These are phyloP conservation scores for Triticum monococcum DNA, from an alignment of 176 grass and related monocot genomes.

Conservation along the genomic window DNA sequence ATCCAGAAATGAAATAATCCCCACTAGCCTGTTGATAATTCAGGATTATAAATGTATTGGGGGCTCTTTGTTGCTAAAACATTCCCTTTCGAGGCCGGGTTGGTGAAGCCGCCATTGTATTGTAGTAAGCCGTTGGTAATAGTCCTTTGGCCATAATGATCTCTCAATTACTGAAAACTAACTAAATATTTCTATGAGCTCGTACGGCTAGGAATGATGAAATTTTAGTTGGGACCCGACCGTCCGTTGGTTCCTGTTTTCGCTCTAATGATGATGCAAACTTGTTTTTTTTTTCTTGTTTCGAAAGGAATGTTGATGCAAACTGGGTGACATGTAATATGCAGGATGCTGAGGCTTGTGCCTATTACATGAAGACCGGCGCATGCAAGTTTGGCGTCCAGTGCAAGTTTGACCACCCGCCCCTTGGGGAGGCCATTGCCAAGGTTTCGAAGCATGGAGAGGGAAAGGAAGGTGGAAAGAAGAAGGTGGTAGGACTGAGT, in stretches of 20 bases:
- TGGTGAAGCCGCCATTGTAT: background rate
- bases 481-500: background rate
- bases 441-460: conserved; percentile 45
- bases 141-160: background rate
- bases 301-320: background rate
- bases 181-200: background rate
- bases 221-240: background rate
- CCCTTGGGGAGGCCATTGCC: conserved; percentile 53
- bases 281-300: background rate
- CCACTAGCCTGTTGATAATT: background rate
- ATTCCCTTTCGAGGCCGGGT: background rate
- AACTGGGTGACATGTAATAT: background rate
- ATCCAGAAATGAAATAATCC: background rate
- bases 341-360: conserved; percentile 64
- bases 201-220: background rate
- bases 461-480: background rate
- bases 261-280: background rate
- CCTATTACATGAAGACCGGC: conserved; percentile 85
- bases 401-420: conserved; percentile 91
- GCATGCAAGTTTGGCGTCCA: conserved; percentile 67
- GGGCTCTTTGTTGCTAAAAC: background rate
- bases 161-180: background rate
- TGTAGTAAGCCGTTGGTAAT: background rate
- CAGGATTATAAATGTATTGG: background rate
- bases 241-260: conserved; percentile 1